Percentiles rank a stretch among this genome's conserved stretches.
Evolutionary conservation across 2,329 filamentous ascomycete genomes (phyloP).

Genomic region (Penicillium sp.): DNA sequence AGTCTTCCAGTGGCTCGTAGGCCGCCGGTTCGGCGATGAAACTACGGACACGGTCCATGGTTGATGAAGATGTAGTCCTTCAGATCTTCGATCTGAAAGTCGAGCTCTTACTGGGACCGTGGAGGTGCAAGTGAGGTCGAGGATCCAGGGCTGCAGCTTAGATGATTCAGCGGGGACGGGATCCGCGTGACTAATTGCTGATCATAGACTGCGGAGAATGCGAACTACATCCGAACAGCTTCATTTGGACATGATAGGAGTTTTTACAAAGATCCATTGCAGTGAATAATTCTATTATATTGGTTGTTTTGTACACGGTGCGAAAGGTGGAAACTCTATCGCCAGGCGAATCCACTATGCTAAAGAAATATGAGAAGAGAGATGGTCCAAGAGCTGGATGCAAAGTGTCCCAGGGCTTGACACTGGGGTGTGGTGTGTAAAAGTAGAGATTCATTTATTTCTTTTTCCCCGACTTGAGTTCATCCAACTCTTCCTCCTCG

Average conservation of each 20-base stretch:
- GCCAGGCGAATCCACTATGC: slow-evolving; percentile 6
- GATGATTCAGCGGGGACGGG: slow-evolving; percentile 13
- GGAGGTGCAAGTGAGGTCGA: not conserved
- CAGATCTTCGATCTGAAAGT: not conserved
- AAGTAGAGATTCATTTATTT: slow-evolving; percentile 8
- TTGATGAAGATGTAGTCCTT: not conserved
- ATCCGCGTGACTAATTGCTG: slow-evolving; percentile 7
- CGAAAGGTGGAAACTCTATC: slow-evolving; percentile 13
- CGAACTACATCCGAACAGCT: not conserved
- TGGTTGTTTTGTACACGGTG: slow-evolving; percentile 16
- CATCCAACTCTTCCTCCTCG: slow-evolving; percentile 25
- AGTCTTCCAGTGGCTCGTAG: slow-evolving; percentile 31
- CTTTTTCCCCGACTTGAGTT: slow-evolving; percentile 20
- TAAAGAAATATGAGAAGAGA: slow-evolving; percentile 12
- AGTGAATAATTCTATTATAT: not conserved
- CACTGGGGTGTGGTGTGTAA: not conserved
- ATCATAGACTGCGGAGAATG: slow-evolving; percentile 4
- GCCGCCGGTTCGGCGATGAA: slow-evolving; percentile 29
- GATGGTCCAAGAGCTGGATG: slow-evolving; percentile 3
- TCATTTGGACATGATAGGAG: not conserved
- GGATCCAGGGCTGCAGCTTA: slow-evolving; percentile 3
- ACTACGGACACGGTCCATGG: slow-evolving; percentile 35
- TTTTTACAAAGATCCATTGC: not conserved
- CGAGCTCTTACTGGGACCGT: not conserved
- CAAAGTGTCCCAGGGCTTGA: slow-evolving; percentile 1